Evolutionary conservation across 768 basidiomycete species (phyloP).

Genomic region (Saitozyma podzolica): DNA sequence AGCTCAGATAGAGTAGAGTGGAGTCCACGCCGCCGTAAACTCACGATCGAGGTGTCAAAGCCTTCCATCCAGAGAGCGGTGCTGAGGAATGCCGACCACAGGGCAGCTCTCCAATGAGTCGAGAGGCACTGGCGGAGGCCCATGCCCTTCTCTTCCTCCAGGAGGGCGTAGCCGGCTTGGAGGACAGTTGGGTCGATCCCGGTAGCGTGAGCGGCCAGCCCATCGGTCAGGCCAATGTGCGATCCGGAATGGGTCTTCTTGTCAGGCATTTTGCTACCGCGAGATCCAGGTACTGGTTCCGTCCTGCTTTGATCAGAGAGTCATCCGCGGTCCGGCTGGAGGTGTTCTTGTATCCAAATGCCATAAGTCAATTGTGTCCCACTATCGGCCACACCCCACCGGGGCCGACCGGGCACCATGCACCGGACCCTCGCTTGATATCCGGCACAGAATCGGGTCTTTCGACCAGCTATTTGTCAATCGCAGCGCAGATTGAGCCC

Average conservation of each 20-base stretch:
- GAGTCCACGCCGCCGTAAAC: neutral
- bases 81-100: neutral
- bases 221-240: constrained; percentile 7
- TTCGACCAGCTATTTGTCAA: no score
- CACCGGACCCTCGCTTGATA: no score
- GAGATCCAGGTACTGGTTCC: no score
- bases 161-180: constrained; percentile 11
- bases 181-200: constrained; percentile 11
- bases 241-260: neutral
- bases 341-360: no score
- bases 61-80: neutral
- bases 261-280: no score
- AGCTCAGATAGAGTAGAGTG: neutral
- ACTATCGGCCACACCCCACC: no score
- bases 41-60: neutral
- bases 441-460: no score
- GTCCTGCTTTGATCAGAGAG: no score
- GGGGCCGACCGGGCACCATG: no score
- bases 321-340: no score
- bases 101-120: constrained; percentile 19
- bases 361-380: no score
- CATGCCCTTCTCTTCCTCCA: constrained; percentile 12
- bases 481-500: no score
- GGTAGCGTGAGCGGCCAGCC: constrained; percentile 1
- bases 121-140: constrained; percentile 9